A percentile compares a stretch with the other conserved stretches of the same genome.
These are phyloP conservation scores for Evernia prunastri DNA, from an alignment of 495 filamentous ascomycete species.

Conservation along the genomic window DNA sequence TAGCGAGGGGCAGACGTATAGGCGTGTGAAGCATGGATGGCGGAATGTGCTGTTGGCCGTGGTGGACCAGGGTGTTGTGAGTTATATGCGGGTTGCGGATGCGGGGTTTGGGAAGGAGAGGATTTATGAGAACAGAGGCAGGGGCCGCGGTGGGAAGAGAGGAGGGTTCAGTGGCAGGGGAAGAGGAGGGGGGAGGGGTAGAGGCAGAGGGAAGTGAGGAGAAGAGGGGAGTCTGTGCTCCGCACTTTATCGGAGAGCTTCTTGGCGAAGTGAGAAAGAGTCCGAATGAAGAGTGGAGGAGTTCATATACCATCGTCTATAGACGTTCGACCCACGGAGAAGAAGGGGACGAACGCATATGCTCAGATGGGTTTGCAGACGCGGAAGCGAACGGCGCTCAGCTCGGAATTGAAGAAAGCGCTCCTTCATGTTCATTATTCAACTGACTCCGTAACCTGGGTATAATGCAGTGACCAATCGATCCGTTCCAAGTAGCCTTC, in stretches of 20 bases:
- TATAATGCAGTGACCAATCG: not conserved
- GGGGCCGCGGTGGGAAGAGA: conserved; percentile 35
- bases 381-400: not conserved
- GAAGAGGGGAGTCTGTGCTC: conserved; percentile 28
- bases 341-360: conserved; percentile 57
- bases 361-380: conserved; percentile 42
- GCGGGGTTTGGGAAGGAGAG: conserved; percentile 71
- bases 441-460: not conserved
- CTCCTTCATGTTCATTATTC: not conserved
- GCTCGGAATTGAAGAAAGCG: not conserved
- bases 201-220: conserved; percentile 35
- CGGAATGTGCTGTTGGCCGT: conserved; percentile 80
- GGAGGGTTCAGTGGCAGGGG: conserved; percentile 37
- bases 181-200: conserved; percentile 35
- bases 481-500: not conserved
- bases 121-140: conserved; percentile 49
- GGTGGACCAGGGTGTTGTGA: conserved; percentile 83
- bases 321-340: conserved; percentile 62
- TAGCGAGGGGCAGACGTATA: conserved; percentile 49
- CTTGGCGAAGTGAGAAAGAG: conserved; percentile 8
- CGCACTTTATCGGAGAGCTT: conserved; percentile 25
- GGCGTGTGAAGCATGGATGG: conserved; percentile 74
- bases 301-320: conserved; percentile 68
- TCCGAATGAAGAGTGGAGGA: conserved; percentile 17
- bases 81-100: conserved; percentile 75